These are phyloP conservation scores for Orbilia blumenaviensis DNA, from an alignment of 2,329 filamentous ascomycete genomes.

Conservation along the genomic window DNA sequence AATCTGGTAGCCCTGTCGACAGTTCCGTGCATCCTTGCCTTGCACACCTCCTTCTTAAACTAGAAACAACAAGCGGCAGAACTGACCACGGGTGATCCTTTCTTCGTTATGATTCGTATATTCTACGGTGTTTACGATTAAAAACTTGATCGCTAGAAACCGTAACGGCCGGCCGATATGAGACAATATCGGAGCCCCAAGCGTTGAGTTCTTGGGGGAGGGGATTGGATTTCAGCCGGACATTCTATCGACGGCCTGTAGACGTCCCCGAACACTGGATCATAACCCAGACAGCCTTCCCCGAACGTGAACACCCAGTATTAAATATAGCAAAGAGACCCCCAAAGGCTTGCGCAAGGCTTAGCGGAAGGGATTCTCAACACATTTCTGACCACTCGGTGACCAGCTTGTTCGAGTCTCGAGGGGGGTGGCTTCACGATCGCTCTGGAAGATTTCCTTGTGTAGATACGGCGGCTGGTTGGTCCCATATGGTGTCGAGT, in stretches of 20 bases:
- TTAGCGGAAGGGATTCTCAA: slow-evolving; percentile 32
- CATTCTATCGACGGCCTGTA: background rate
- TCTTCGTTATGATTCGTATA: slow-evolving; percentile 31
- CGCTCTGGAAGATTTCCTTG: background rate
- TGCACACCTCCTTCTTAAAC: slow-evolving; percentile 53
- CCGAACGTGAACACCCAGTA: background rate
- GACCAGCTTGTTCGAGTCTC: background rate
- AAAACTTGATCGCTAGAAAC: slow-evolving; percentile 26
- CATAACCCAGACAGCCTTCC: background rate
- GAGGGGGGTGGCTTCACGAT: background rate
- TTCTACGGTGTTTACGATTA: slow-evolving; percentile 13
- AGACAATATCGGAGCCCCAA: slow-evolving; percentile 32
- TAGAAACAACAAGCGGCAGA: slow-evolving; percentile 53
- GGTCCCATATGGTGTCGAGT: background rate
- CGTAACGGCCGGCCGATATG: slow-evolving; percentile 43
- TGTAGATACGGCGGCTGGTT: background rate
- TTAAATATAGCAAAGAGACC: background rate
- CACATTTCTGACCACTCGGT: slow-evolving; percentile 19
- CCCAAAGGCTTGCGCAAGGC: slow-evolving; percentile 7
- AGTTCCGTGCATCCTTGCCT: slow-evolving; percentile 18
- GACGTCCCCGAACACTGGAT: background rate
- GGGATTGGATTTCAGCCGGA: slow-evolving; percentile 7
- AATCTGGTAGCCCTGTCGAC: slow-evolving; percentile 21
- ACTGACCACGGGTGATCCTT: slow-evolving; percentile 47
- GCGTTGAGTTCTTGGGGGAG: slow-evolving; percentile 22